Base-by-base conservation (phyloP, 495 filamentous ascomycete genomes). In the Penicillium herquei region DNA sequence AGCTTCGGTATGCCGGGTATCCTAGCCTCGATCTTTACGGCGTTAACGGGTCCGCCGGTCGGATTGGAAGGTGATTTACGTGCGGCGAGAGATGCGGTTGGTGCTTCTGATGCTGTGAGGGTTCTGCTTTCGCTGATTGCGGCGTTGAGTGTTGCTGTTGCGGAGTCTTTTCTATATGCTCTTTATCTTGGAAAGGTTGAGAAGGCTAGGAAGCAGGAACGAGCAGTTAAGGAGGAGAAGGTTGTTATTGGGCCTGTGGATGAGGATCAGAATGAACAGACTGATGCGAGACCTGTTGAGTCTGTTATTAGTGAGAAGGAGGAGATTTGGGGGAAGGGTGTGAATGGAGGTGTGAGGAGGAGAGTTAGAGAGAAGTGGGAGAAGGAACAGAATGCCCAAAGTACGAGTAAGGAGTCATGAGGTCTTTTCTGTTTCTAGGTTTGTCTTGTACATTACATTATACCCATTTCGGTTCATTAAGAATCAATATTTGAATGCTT, bases 161-260 rank as follows among this genome's bases (percentile, higher is more conserved):
- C 91, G 5, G 94, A 98, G 70, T 87, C 94, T 9, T 85, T 86
- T 18, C 84, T 98, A 37, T 97, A 98, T 70, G 84, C 81, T 10
- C 90, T 91, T 7, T 98, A 96, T 73, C 70, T 96, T 40, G 80
- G 86, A 73, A 85, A 91, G 64, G 72, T 96, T 30, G 81, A 84
- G 30, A 78, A 89, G 64, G 90, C 90, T 1, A 87, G 87, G 60
- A 77, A 72, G 40, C 81, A 77, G 52, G 87, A 90, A 59, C 83
- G 77, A 69, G 79, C 73, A 39, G 67, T 83, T 49, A 82, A 77
- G 52, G 91, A 96, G 72, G 70, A 80, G 52, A 95, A 93, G 68
- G 77, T 86, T 51, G 78, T 91, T n/a, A 78, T 92, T 62, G 80
- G 77, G 43, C 61, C 68, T 13, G 78, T 80, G n/a, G 58, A 57